phyloP scores from a whole-genome alignment of 345 rosid genomes.

The Lepidium didymum region DNA sequence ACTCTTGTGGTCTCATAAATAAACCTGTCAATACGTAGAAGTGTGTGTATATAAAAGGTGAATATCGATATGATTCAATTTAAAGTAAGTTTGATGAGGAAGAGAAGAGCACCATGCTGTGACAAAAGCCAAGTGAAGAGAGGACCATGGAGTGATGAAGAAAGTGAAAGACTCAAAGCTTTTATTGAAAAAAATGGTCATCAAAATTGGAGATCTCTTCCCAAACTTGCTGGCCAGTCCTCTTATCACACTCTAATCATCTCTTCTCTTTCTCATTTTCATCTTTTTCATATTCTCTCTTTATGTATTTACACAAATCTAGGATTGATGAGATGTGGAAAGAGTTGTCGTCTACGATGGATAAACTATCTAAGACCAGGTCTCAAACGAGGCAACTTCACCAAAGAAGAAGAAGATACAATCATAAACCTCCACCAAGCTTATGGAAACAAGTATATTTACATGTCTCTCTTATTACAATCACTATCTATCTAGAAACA shows the following conservation, averaged over 20 bases:
- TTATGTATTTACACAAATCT: not conserved
- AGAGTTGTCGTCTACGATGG: slow-evolving; percentile 75
- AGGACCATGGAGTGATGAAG: slow-evolving; percentile 28
- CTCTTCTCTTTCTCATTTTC: not conserved
- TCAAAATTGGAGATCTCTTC: slow-evolving; percentile 23
- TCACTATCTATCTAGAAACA: not conserved
- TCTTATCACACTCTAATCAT: not conserved
- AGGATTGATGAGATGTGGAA: slow-evolving; percentile 74
- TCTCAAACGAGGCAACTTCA: slow-evolving; percentile 72
- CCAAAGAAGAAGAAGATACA: slow-evolving; percentile 57
- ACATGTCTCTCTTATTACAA: not conserved
- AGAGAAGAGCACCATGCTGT: slow-evolving; percentile 23
- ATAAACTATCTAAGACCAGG: slow-evolving; percentile 67
- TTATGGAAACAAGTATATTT: slow-evolving; percentile 59
- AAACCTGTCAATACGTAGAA: slow-evolving; percentile 5
- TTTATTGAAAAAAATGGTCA: slow-evolving; percentile 18
- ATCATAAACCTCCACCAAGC: slow-evolving; percentile 51
- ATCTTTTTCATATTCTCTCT: not conserved
- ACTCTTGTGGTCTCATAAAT: slow-evolving; percentile 13
- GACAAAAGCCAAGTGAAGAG: slow-evolving; percentile 20
- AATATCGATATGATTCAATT: not conserved
- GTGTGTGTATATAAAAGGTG: not conserved
- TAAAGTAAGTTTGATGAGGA: slow-evolving; percentile 1
- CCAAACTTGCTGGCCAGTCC: slow-evolving; percentile 24
- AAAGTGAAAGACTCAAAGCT: slow-evolving; percentile 18